Conservation (phyloP, 1,284 basidiomycete genomes). For the Pholiota adiposa region DNA sequence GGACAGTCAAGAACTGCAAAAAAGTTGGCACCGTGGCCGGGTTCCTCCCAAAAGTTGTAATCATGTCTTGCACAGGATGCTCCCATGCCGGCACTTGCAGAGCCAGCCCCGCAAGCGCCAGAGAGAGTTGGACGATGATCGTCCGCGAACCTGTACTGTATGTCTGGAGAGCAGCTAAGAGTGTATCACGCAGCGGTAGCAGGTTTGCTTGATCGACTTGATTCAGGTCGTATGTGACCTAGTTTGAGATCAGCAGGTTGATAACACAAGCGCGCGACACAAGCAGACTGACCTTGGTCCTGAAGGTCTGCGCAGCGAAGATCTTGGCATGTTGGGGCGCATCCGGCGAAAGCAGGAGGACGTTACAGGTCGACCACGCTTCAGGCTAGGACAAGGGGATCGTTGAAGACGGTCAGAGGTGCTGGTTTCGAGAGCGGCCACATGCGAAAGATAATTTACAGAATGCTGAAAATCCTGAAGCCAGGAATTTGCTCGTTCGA, state of each 20-base stretch:
- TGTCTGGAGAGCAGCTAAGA: conserved; percentile 76
- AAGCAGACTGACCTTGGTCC: conserved; percentile 78
- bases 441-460: conserved; percentile 81
- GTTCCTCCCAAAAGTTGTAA: conserved; percentile 86
- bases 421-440: conserved; percentile 59
- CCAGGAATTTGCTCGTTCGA: conserved; percentile 89
- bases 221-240: conserved; percentile 96
- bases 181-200: conserved; percentile 84
- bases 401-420: conserved; percentile 62
- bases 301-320: conserved; percentile 97
- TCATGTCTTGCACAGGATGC: conserved; percentile 81
- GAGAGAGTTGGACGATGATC: conserved; percentile 88
- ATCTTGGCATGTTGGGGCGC: conserved; percentile 84
- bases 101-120: conserved; percentile 90
- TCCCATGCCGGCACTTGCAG: conserved; percentile 92
- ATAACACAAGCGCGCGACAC: conserved; percentile 10
- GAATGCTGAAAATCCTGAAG: conserved; percentile 97
- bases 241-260: conserved; percentile 21
- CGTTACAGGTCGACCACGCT: conserved; percentile 95
- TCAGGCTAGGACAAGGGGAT: conserved; percentile 75
- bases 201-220: conserved; percentile 82
- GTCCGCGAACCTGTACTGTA: conserved; percentile 80
- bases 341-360: conserved; percentile 83
- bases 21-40: conserved; percentile 84
- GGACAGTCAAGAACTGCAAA: conserved; percentile 88